These are phyloP conservation scores for Elasticomyces elasticus DNA, from an alignment of 495 filamentous ascomycete species.

Conservation along the genomic window DNA sequence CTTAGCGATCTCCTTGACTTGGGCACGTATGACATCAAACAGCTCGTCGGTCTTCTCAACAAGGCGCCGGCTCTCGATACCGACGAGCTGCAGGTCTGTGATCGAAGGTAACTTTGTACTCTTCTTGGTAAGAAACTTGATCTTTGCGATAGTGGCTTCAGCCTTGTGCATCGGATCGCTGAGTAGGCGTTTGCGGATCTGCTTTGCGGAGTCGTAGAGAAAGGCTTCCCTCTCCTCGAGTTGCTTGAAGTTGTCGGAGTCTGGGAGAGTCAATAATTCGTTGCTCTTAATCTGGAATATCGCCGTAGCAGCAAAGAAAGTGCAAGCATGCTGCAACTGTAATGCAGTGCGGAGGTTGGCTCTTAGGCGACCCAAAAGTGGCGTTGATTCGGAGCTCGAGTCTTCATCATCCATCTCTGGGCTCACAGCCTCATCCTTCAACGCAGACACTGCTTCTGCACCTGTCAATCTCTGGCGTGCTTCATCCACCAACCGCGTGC, in stretches of 20 bases:
- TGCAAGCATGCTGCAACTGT: constrained; percentile 69
- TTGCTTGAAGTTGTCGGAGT: constrained; percentile 52
- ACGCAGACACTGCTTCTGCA: constrained; percentile 36
- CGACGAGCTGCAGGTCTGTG: constrained; percentile 41
- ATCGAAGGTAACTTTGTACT: constrained; percentile 59
- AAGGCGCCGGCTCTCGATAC: constrained; percentile 51
- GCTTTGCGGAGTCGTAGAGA: constrained; percentile 66
- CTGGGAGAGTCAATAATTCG: constrained; percentile 46
- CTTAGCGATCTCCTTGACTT: constrained; percentile 56
- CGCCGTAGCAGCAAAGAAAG: constrained; percentile 75
- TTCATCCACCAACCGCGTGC: constrained; percentile 49
- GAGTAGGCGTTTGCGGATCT: constrained; percentile 66
- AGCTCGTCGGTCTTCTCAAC: constrained; percentile 48
- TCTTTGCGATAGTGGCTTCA: constrained; percentile 42
- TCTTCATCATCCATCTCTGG: constrained; percentile 37
- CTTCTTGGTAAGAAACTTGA: constrained; percentile 34
- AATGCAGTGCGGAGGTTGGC: constrained; percentile 60
- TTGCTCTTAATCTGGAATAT: constrained; percentile 74
- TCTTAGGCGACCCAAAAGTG: constrained; percentile 47
- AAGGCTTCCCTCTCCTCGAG: constrained; percentile 61
- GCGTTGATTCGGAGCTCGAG: constrained; percentile 33
- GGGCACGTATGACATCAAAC: constrained; percentile 50
- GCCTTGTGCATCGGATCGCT: constrained; percentile 23
- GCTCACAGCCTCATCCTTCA: constrained; percentile 13
- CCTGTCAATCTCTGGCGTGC: constrained; percentile 49